Evolutionary conservation across 805 yeast species (phyloP).

Genomic region (Brettanomyces bruxellensis): DNA sequence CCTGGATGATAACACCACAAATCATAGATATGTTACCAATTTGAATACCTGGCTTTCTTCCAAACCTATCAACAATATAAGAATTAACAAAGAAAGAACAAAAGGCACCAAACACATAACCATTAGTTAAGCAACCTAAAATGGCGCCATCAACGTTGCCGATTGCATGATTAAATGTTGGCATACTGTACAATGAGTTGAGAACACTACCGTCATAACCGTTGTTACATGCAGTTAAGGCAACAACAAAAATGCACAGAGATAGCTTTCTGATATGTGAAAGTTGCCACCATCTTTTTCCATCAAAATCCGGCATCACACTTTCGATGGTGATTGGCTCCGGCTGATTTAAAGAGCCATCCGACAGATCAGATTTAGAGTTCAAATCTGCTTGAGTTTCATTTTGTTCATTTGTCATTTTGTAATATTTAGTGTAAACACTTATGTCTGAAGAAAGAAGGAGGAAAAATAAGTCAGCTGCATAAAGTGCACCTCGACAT

Average conservation of each 20-base stretch:
- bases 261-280: slow-evolving; percentile 1
- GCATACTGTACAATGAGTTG: slow-evolving; percentile 40
- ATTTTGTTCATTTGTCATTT: too few relatives aligned
- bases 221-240: slow-evolving; percentile 3
- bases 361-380: too few relatives aligned
- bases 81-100: slow-evolving; percentile 1
- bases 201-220: slow-evolving; percentile 43
- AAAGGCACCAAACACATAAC: slow-evolving; percentile 31
- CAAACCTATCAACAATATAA: slow-evolving; percentile 7
- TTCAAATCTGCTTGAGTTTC: too few relatives aligned
- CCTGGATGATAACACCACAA: slow-evolving; percentile 24
- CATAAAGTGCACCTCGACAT: too few relatives aligned
- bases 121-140: slow-evolving; percentile 33
- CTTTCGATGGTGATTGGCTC: not conserved
- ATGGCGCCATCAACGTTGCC: slow-evolving; percentile 30
- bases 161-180: slow-evolving; percentile 31
- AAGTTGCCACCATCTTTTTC: slow-evolving; percentile 1
- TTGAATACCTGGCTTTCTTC: slow-evolving; percentile 15
- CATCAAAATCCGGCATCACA: slow-evolving; percentile 1
- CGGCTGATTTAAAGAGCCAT: not conserved
- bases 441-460: too few relatives aligned
- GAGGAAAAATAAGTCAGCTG: too few relatives aligned
- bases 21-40: slow-evolving; percentile 11
- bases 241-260: slow-evolving; percentile 1
- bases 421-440: too few relatives aligned